Evolutionary conservation across 2,329 filamentous ascomycete genomes (phyloP).

Genomic region (Berkeleyomyces rouxiae): DNA sequence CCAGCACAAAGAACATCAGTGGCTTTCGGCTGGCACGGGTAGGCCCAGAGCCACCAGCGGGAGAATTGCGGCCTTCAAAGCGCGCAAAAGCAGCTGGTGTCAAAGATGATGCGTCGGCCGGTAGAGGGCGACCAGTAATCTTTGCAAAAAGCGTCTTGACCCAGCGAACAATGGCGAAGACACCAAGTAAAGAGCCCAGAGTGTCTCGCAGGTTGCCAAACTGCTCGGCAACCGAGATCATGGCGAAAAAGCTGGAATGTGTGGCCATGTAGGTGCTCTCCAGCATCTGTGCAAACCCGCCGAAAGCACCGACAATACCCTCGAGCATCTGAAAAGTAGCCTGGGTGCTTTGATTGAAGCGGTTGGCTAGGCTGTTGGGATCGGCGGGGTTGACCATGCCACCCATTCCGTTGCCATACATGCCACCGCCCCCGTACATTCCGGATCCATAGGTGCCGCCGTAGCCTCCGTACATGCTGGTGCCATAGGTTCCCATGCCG

Average conservation of each 20-base stretch:
- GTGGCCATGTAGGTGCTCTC: conserved; percentile 99
- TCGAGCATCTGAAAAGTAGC: conserved; percentile 98
- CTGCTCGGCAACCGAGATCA: conserved; percentile 96
- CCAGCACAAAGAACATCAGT: conserved; percentile 85
- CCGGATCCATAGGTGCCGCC: conserved; percentile 26
- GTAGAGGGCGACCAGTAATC: conserved; percentile 76
- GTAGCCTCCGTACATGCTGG: conserved; percentile 19
- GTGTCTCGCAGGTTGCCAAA: conserved; percentile 88
- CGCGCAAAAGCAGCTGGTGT: conserved; percentile 82
- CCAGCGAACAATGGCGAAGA: conserved; percentile 93
- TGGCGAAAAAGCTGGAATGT: conserved; percentile 95
- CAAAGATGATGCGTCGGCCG: conserved; percentile 70
- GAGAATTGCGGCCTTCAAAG: conserved; percentile 54
- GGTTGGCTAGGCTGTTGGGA: conserved; percentile 84
- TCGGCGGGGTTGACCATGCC: conserved; percentile 50
- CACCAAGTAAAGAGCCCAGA: conserved; percentile 80
- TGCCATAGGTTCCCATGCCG: conserved; percentile 21
- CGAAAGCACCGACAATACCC: conserved; percentile 89
- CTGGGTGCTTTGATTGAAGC: conserved; percentile 86
- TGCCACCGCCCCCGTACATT: conserved; percentile 29
- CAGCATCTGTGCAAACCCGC: conserved; percentile 95
- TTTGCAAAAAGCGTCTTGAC: conserved; percentile 81
- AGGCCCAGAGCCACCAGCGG: conserved; percentile 44
- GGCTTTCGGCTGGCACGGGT: conserved; percentile 79
- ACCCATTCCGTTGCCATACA: conserved; percentile 30